These are phyloP conservation scores for Suhomyces bribrorum DNA, from an alignment of 1,139 yeast species.

Conservation along the genomic window DNA sequence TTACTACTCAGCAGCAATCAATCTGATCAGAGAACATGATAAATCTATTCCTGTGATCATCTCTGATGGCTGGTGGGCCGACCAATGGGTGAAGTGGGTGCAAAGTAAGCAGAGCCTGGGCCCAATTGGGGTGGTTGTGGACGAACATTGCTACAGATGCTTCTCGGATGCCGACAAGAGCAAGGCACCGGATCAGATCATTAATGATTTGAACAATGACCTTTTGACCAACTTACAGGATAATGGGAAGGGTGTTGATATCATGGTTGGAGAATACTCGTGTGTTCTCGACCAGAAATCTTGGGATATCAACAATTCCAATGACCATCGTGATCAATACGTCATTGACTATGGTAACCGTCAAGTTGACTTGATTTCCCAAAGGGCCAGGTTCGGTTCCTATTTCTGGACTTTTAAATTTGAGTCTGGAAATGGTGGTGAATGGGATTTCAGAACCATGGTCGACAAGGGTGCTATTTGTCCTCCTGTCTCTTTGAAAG, in stretches of 20 bases:
- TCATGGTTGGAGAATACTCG: slow-evolving; percentile 86
- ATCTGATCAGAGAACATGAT: slow-evolving; percentile 59
- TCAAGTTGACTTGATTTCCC: slow-evolving; percentile 45
- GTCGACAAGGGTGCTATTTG: slow-evolving; percentile 59
- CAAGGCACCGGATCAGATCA: slow-evolving; percentile 65
- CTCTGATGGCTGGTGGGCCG: slow-evolving; percentile 94
- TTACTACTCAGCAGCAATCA: slow-evolving; percentile 71
- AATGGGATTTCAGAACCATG: slow-evolving; percentile 92
- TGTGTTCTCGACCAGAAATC: slow-evolving; percentile 78
- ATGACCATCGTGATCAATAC: slow-evolving; percentile 41
- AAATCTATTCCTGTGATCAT: slow-evolving; percentile 66
- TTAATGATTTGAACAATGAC: slow-evolving; percentile 54
- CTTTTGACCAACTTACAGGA: slow-evolving; percentile 53
- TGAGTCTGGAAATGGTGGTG: slow-evolving; percentile 88
- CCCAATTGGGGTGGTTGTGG: slow-evolving; percentile 67
- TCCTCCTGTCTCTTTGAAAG: slow-evolving; percentile 25
- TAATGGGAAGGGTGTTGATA: slow-evolving; percentile 57
- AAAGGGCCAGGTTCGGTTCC: slow-evolving; percentile 65
- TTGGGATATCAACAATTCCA: slow-evolving; percentile 60
- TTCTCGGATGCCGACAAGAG: slow-evolving; percentile 73
- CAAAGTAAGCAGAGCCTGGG: slow-evolving; percentile 41
- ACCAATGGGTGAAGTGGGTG: slow-evolving; percentile 75
- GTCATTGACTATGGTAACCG: slow-evolving; percentile 42
- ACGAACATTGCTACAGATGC: slow-evolving; percentile 84
- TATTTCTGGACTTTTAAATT: slow-evolving; percentile 93